These are phyloP conservation scores for Candida oleophila DNA, from an alignment of 805 yeast genomes.

Conservation along the genomic window DNA sequence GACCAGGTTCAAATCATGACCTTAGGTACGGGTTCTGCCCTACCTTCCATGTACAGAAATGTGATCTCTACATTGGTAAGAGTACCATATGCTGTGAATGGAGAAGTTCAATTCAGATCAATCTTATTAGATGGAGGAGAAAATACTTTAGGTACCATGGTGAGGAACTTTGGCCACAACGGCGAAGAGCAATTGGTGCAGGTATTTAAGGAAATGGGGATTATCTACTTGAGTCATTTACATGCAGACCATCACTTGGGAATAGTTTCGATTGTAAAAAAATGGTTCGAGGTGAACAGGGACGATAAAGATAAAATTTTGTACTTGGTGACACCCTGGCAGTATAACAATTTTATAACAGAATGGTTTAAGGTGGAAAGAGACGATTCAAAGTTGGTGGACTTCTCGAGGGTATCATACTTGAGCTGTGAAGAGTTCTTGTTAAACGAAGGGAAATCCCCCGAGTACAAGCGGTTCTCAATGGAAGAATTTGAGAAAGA, in stretches of 20 bases:
- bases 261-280: constrained; percentile 60
- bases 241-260: constrained; percentile 99
- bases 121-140: constrained; percentile 93
- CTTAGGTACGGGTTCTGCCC: constrained; percentile 90
- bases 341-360: constrained; percentile 58
- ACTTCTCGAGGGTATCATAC: constrained; percentile 45
- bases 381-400: constrained; percentile 18
- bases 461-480: constrained; percentile 26
- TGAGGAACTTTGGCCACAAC: constrained; percentile 56
- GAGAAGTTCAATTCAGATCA: constrained; percentile 32
- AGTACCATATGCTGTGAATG: constrained; percentile 48
- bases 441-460: constrained; percentile 22
- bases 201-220: constrained; percentile 58
- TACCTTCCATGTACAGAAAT: constrained; percentile 82
- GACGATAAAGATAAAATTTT: constrained; percentile 33
- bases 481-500: constrained; percentile 33
- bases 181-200: constrained; percentile 31
- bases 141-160: constrained; percentile 73
- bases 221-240: constrained; percentile 79
- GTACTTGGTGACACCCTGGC: constrained; percentile 73
- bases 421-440: constrained; percentile 63
- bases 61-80: constrained; percentile 80
- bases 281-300: constrained; percentile 56
- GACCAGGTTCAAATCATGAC: constrained; percentile 69
- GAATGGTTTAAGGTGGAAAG: constrained; percentile 65